Evolutionary conservation across 2,329 filamentous ascomycete species (phyloP), one percentile per base, ranked within the genome.

Genomic region (Colletotrichum liriopes): DNA sequence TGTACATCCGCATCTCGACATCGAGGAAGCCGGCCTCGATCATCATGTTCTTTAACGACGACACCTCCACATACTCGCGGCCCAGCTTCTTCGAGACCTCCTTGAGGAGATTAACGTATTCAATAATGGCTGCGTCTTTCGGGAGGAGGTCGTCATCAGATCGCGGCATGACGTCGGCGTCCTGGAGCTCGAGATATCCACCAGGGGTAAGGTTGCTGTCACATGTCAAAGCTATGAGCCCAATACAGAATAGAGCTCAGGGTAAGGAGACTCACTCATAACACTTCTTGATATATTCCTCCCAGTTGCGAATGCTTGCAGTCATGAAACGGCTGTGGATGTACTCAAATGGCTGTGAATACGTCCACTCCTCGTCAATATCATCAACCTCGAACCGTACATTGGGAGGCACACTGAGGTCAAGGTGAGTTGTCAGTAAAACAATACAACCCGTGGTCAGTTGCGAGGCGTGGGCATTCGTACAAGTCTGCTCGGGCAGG

Each of bases 341-440:
- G 75, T 85, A 88, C 77, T 90, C 88, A 77, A 90, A 90, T 64
- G 85, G 80, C 2, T 81, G 75, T 69, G 84, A 84, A 20, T 74
- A 78, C 3, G 84, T 79, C 88, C 89, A 91, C 1, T 85, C 81
- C 71, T 87, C 84, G 72, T 89, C 86, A 37, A 85, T 80, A 74
- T 91, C 88, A 74, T 90, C 87, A 47, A 90, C 82, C 62, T 89
- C 79, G 77, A 90, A 90, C 23, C 81, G 81, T 58, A 88, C 83
- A 75, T 90, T 90, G 26, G 86, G 84, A 6, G 88, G 88, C 3
- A 89, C 83, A 62, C 85, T 81, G 26, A 20, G 14, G n/a, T 16
- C 20, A 37, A 14, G 11, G 20, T 11, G 3, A 35, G 20, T 12
- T 16, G 20, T 56, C 32, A 39, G 52, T n/a, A 39, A 11, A 12